These are phyloP conservation scores for Termitomyces eurrhizus DNA, from an alignment of 768 basidiomycete genomes.

Conservation along the genomic window DNA sequence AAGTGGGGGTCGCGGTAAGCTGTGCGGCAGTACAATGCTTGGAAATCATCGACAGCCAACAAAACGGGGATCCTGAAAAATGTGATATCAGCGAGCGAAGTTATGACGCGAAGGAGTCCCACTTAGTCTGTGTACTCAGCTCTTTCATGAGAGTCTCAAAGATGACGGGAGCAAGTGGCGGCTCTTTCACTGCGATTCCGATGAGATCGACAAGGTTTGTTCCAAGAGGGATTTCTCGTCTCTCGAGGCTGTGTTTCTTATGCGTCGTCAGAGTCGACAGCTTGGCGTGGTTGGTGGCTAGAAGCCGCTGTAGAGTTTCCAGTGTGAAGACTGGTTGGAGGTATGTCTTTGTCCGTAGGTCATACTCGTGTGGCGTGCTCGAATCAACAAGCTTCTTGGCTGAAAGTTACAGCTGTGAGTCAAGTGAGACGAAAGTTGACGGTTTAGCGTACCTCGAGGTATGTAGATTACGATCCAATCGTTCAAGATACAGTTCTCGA, in stretches of 20 bases:
- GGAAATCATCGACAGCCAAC: constrained; percentile 85
- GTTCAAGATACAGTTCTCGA: constrained; percentile 58
- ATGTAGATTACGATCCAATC: constrained; percentile 86
- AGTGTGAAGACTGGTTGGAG: constrained; percentile 64
- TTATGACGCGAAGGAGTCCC: constrained; percentile 17
- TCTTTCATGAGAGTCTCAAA: constrained; percentile 57
- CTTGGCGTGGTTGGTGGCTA: constrained; percentile 49
- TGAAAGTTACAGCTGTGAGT: constrained; percentile 7
- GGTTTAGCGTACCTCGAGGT: constrained; percentile 53
- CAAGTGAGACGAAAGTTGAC: neutral
- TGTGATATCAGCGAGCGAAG: neutral
- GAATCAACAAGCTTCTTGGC: constrained; percentile 62
- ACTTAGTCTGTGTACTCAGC: constrained; percentile 65
- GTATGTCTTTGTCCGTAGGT: constrained; percentile 74
- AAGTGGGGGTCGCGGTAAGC: constrained; percentile 75
- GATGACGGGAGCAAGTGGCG: constrained; percentile 47
- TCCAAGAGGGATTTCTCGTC: constrained; percentile 43
- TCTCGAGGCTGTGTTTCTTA: constrained; percentile 42
- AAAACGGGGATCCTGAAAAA: constrained; percentile 65
- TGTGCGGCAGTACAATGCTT: constrained; percentile 68
- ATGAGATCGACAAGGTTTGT: constrained; percentile 53
- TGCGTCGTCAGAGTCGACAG: constrained; percentile 39
- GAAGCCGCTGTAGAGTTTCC: constrained; percentile 59
- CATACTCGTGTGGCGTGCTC: constrained; percentile 67
- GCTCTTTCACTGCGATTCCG: constrained; percentile 52